Percentiles rank a stretch among this genome's conserved stretches.
Conservation (phyloP, 805 yeast species). For the Candida cerambycidarum region DNA sequence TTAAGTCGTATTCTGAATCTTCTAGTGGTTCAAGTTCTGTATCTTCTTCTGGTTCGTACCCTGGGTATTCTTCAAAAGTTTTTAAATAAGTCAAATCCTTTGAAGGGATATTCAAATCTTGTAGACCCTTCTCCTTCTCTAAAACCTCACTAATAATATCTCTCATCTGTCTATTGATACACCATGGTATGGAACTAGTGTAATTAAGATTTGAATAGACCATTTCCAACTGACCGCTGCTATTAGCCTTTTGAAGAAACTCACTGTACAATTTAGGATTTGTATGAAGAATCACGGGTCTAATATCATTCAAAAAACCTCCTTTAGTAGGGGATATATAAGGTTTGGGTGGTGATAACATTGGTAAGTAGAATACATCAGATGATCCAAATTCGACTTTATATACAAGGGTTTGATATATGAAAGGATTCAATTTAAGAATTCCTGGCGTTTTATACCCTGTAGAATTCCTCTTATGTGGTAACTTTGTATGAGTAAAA, state of each 20-base stretch:
- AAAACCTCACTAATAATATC: constrained; percentile 22
- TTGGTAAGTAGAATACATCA: constrained; percentile 29
- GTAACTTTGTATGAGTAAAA: constrained; percentile 11
- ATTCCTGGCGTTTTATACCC: constrained; percentile 17
- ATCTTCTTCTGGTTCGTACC: too few species aligned
- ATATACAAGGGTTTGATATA: constrained; percentile 16
- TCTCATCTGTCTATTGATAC: constrained; percentile 29
- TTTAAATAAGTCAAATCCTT: not conserved
- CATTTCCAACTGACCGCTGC: constrained; percentile 32
- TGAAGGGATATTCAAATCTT: constrained; percentile 24
- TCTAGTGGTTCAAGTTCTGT: too few species aligned
- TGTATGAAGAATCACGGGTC: constrained; percentile 23
- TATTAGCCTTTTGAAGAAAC: constrained; percentile 26
- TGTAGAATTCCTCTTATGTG: not conserved
- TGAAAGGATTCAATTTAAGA: constrained; percentile 25
- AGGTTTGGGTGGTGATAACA: constrained; percentile 37
- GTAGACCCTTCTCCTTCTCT: constrained; percentile 20
- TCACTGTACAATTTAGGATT: constrained; percentile 17
- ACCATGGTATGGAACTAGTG: constrained; percentile 36
- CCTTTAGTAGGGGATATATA: constrained; percentile 37
- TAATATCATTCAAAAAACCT: constrained; percentile 30
- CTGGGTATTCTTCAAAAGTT: too few species aligned
- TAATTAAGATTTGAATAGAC: constrained; percentile 28
- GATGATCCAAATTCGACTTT: constrained; percentile 10
- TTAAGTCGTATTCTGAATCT: too few species aligned